These are phyloP conservation scores for Podospora conica DNA, from an alignment of 495 filamentous ascomycete species.

Conservation along the genomic window DNA sequence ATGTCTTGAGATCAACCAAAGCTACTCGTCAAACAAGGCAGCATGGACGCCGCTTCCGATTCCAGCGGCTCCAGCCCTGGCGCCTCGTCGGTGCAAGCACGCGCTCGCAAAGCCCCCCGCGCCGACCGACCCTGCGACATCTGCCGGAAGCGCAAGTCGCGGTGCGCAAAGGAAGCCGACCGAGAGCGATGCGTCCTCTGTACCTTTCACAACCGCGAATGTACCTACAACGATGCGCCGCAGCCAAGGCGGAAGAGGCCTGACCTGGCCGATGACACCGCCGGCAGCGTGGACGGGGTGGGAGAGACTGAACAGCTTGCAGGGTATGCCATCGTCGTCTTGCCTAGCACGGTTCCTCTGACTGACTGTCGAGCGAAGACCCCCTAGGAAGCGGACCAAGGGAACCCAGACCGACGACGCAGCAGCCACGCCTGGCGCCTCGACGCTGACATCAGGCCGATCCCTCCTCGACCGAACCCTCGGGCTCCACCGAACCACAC, in stretches of 20 bases:
- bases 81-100: constrained; percentile 9
- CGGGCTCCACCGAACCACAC: constrained; percentile 37
- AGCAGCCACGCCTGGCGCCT: background rate
- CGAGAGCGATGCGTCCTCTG: constrained; percentile 43
- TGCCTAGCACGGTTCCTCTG: background rate
- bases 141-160: constrained; percentile 70
- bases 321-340: background rate
- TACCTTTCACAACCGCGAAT: constrained; percentile 42
- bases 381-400: constrained; percentile 17
- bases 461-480: constrained; percentile 39
- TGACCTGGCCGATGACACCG: constrained; percentile 9
- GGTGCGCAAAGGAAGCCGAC: constrained; percentile 64
- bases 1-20: background rate
- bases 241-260: constrained; percentile 47
- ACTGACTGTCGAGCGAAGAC: constrained; percentile 3
- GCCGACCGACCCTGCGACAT: constrained; percentile 50
- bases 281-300: constrained; percentile 2
- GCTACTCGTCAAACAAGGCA: background rate
- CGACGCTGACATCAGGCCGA: constrained; percentile 11
- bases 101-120: constrained; percentile 12
- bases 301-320: constrained; percentile 8
- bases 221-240: constrained; percentile 47
- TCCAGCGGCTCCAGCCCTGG: constrained; percentile 21
- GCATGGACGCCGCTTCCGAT: constrained; percentile 22
- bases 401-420: constrained; percentile 12